These are phyloP conservation scores for Penicillium aurantiogriseum DNA, from an alignment of 2,329 filamentous ascomycete species.

Conservation along the genomic window DNA sequence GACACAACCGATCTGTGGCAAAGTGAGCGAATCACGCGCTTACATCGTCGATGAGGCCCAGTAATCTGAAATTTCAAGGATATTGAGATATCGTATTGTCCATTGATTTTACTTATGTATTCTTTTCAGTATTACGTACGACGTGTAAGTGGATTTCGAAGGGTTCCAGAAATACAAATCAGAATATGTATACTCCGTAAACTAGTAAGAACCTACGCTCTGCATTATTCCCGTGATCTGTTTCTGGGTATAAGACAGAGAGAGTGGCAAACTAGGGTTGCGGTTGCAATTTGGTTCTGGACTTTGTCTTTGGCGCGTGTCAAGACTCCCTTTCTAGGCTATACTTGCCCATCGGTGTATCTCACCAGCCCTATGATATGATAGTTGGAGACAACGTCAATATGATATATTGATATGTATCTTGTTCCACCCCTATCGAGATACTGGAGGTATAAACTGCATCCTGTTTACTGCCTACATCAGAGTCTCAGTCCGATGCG, in stretches of 20 bases:
- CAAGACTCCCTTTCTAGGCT: background rate
- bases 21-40: conserved; percentile 1
- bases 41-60: background rate
- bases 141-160: background rate
- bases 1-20: background rate
- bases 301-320: conserved; percentile 1
- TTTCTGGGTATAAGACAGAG: background rate
- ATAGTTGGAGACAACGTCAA: background rate
- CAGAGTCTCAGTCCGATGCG: background rate
- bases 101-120: background rate
- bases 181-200: background rate
- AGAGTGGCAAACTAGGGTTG: background rate
- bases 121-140: background rate
- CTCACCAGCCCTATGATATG: background rate
- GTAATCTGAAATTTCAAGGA: background rate
- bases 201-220: background rate
- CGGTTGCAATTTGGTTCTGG: conserved; percentile 2
- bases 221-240: background rate
- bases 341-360: background rate
- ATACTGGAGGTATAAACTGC: background rate
- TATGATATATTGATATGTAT: background rate
- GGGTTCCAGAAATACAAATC: background rate
- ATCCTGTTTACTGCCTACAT: background rate
- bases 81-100: background rate
- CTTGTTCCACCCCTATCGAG: background rate